These are phyloP conservation scores for Heterobasidion parviporum DNA, from an alignment of 1,284 basidiomycete species.

Conservation along the genomic window DNA sequence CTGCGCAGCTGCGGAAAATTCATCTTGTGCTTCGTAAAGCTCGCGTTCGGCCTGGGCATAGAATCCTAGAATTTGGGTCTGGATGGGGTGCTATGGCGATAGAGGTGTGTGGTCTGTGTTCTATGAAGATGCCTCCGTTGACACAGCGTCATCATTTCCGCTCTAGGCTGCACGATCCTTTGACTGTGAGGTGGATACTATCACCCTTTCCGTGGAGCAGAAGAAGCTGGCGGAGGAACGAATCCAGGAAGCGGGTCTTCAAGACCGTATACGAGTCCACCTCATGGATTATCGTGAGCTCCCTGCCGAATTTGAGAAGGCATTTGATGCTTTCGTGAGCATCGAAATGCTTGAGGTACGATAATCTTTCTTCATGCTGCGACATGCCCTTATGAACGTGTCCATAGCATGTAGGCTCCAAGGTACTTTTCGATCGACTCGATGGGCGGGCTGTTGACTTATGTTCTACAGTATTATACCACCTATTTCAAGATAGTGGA, in stretches of 20 bases:
- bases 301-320: constrained; percentile 65
- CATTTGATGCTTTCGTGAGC: constrained; percentile 83
- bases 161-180: constrained; percentile 56
- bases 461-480: constrained; percentile 37
- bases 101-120: constrained; percentile 42
- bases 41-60: constrained; percentile 67
- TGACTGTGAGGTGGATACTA: constrained; percentile 79
- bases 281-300: constrained; percentile 83
- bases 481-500: constrained; percentile 79
- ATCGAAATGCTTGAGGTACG: constrained; percentile 80
- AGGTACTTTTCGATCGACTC: constrained; percentile 21
- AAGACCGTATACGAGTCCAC: constrained; percentile 71
- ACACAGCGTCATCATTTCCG: background rate
- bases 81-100: constrained; percentile 91
- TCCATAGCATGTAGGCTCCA: constrained; percentile 56
- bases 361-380: constrained; percentile 18
- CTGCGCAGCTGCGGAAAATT: constrained; percentile 77
- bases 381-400: constrained; percentile 11
- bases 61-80: constrained; percentile 85
- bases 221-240: constrained; percentile 81
- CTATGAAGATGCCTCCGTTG: background rate
- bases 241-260: constrained; percentile 63
- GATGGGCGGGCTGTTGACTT: background rate
- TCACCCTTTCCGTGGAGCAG: constrained; percentile 84
- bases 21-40: constrained; percentile 71